Evolutionary conservation across 768 basidiomycete species (phyloP), one percentile per base, ranked within the genome.

Genomic region (Porphyrellus cyaneotinctus): DNA sequence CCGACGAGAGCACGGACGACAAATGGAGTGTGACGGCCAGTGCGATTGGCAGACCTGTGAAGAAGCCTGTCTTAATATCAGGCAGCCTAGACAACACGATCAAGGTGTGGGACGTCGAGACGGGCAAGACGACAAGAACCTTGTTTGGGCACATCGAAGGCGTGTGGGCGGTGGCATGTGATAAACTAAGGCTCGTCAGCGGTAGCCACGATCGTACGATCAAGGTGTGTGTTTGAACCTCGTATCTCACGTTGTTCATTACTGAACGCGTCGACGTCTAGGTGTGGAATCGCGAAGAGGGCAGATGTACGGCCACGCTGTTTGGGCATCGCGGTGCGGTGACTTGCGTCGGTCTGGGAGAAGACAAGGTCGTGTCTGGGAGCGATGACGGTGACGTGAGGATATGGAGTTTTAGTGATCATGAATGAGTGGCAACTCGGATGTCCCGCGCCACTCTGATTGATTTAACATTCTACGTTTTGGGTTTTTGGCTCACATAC

Each of bases 71-170:
- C 20, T 78, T 98, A 51, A 83, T 97, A 55, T 91, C 93, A 4
- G 94, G 91, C 4, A 87, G 88, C 63, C 75, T 97, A 59, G 95
- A 98, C 67, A 97, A 97, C 65, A 97, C 95, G 28, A 86, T 98
- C 73, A 93, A 91, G 68, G 63, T 95, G 37, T 99, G 97, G 97
- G 93, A 98, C 64, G 82, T 98, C 24, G 91, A 95, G 61, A 81
- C 85, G 2, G 92, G 87, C 36, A 83, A 85, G 62, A 78, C 84
- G 22, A 73, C 81, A 43, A 77, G 81, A 63, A 97, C 97, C 37
- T 79, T 95, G 56, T 99, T 99, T 68, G 97, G 95, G 2, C 95
- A 97, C 68, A 94, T 98, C 61, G 97, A 99, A 66, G 97, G 97
- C 49, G 93, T 99, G 17, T 99, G 97, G 97, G 86, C 85, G 4